Conservation (phyloP, 305 asterid genomes). For the Fraxinus platypoda region DNA sequence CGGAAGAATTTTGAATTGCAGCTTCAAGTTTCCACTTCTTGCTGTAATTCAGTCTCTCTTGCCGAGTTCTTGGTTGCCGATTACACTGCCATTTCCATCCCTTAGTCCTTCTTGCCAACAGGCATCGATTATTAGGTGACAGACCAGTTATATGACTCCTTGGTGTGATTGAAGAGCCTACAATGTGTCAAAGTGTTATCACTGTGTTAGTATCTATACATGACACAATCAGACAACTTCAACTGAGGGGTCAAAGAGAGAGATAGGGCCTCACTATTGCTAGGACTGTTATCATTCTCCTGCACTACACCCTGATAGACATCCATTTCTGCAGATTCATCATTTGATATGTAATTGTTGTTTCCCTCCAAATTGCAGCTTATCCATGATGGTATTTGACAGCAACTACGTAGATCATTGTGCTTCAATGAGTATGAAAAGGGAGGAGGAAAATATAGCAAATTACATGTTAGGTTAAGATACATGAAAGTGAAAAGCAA, state of each 20-base stretch:
- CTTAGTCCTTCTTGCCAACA: conserved; percentile 63
- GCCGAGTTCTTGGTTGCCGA: conserved; percentile 69
- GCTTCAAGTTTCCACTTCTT: conserved; percentile 62
- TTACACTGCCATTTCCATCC: conserved; percentile 73
- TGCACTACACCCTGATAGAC: conserved; percentile 56
- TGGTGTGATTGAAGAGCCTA: conserved; percentile 51
- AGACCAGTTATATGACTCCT: conserved; percentile 45
- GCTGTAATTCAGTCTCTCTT: conserved; percentile 59
- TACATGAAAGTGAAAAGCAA: not conserved
- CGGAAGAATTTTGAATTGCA: conserved; percentile 33
- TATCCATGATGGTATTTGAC: conserved; percentile 77
- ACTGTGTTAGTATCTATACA: conserved; percentile 5
- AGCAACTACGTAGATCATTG: conserved; percentile 56
- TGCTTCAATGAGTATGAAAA: conserved; percentile 42
- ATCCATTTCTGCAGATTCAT: conserved; percentile 93
- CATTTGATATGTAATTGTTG: conserved; percentile 37
- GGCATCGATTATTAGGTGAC: conserved; percentile 51
- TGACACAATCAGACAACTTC: not conserved
- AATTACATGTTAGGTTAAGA: conserved; percentile 21
- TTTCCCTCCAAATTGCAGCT: conserved; percentile 85
- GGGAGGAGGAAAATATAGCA: not conserved
- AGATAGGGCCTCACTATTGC: conserved; percentile 29
- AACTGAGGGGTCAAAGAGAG: not conserved
- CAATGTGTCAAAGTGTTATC: conserved; percentile 21
- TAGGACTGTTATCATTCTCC: conserved; percentile 35